Evolutionary conservation across 2,329 filamentous ascomycete species (phyloP).

Genomic region (Ophiostoma quercus): DNA sequence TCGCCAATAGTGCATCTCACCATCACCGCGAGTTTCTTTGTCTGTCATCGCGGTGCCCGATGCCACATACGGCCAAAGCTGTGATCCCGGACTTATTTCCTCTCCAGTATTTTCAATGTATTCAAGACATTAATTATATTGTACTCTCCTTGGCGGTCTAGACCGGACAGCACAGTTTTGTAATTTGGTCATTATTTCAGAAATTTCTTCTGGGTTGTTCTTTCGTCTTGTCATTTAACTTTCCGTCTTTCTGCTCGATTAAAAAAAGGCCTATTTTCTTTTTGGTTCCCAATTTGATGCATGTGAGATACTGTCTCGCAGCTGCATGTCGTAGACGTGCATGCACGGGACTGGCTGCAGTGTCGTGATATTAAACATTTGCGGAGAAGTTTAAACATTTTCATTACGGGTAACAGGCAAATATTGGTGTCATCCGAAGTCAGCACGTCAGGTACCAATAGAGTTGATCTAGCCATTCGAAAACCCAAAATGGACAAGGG

Average conservation of each 20-base stretch:
- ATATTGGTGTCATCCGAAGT: neutral
- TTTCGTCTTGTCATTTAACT: neutral
- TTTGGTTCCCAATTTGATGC: neutral
- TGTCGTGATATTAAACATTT: neutral
- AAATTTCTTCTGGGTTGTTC: neutral
- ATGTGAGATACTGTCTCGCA: neutral
- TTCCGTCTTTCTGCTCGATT: neutral
- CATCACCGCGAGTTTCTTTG: neutral
- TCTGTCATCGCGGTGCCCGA: neutral
- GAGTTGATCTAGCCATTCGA: neutral
- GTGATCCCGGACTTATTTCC: neutral
- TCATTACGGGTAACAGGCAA: neutral
- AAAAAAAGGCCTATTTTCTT: neutral
- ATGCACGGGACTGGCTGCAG: neutral
- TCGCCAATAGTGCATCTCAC: neutral
- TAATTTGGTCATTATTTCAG: neutral
- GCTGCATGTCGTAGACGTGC: neutral
- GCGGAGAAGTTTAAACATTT: neutral
- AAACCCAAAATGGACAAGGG: neutral
- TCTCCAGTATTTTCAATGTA: neutral
- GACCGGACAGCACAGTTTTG: neutral
- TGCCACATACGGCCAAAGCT: neutral
- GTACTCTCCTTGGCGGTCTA: neutral
- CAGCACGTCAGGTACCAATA: conserved; percentile 1
- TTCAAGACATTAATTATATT: neutral